Evolutionary conservation across 129 eudicot genomes (phyloP).

Genomic region (Centaurea solstitialis): DNA sequence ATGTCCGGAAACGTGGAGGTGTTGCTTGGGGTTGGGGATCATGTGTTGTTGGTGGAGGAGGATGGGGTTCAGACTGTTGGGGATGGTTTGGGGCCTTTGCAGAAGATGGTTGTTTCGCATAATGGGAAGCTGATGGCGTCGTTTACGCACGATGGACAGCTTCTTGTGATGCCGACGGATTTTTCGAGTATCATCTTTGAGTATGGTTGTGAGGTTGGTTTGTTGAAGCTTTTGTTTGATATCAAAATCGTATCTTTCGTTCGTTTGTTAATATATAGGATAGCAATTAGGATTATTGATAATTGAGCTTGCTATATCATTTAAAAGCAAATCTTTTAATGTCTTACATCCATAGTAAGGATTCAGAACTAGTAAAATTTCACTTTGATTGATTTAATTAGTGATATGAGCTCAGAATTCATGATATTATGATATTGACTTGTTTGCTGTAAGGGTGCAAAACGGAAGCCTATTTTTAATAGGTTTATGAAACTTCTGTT

Average conservation of each 20-base stretch:
- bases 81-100: slow-evolving; percentile 74
- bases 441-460: background rate
- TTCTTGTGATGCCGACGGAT: slow-evolving; percentile 69
- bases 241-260: background rate
- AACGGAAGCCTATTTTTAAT: too few species aligned
- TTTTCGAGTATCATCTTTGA: slow-evolving; percentile 68
- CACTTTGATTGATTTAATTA: background rate
- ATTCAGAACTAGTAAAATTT: background rate
- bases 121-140: slow-evolving; percentile 79
- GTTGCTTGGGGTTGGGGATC: slow-evolving; percentile 69
- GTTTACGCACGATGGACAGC: slow-evolving; percentile 92
- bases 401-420: background rate
- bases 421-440: background rate
- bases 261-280: background rate
- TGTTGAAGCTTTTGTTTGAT: background rate
- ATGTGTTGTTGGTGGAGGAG: slow-evolving; percentile 77
- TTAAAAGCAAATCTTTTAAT: background rate
- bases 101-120: slow-evolving; percentile 81
- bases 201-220: slow-evolving; percentile 80
- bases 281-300: background rate
- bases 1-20: slow-evolving; percentile 96
- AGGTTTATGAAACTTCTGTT: background rate
- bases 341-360: background rate
- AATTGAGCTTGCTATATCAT: background rate
- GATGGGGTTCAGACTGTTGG: slow-evolving; percentile 76